Evolutionary conservation across 495 filamentous ascomycete genomes (phyloP).

Genomic region (Aspergillus haitiensis): DNA sequence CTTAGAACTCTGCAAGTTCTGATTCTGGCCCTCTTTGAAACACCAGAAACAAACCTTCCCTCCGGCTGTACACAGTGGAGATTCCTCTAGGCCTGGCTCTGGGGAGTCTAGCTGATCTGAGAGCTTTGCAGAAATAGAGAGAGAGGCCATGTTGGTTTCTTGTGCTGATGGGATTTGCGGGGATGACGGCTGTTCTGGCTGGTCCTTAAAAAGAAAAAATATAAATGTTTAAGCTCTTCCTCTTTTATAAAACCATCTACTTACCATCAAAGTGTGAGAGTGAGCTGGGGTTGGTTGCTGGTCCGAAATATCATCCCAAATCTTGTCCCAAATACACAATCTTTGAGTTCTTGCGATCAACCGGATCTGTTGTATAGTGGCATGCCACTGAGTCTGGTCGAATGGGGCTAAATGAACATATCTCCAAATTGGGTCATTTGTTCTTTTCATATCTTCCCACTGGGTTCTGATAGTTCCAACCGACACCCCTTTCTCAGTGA

Average conservation of each 20-base stretch:
- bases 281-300: too few species aligned
- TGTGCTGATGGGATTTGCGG: too few species aligned
- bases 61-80: slow-evolving; percentile 10
- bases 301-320: slow-evolving; percentile 11
- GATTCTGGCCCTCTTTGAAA: slow-evolving; percentile 4
- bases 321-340: slow-evolving; percentile 20
- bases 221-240: too few species aligned
- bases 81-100: not conserved
- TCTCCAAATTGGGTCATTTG: slow-evolving; percentile 23
- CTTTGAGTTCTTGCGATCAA: slow-evolving; percentile 15
- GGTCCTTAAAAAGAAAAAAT: too few species aligned
- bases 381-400: slow-evolving; percentile 22
- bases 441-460: slow-evolving; percentile 26
- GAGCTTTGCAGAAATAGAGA: too few species aligned
- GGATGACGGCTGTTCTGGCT: too few species aligned
- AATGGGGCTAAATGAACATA: slow-evolving; percentile 30
- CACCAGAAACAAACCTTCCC: slow-evolving; percentile 33
- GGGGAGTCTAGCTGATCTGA: too few species aligned
- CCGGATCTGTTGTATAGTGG: slow-evolving; percentile 24
- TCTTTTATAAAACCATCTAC: not conserved
- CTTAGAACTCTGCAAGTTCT: not conserved
- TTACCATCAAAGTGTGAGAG: not conserved
- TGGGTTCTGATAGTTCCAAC: slow-evolving; percentile 23
- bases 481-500: slow-evolving; percentile 7
- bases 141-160: too few species aligned